Evolutionary conservation across 306 rosid genomes (phyloP), one percentile per base, ranked within the genome.

Genomic region (Myrica gale): DNA sequence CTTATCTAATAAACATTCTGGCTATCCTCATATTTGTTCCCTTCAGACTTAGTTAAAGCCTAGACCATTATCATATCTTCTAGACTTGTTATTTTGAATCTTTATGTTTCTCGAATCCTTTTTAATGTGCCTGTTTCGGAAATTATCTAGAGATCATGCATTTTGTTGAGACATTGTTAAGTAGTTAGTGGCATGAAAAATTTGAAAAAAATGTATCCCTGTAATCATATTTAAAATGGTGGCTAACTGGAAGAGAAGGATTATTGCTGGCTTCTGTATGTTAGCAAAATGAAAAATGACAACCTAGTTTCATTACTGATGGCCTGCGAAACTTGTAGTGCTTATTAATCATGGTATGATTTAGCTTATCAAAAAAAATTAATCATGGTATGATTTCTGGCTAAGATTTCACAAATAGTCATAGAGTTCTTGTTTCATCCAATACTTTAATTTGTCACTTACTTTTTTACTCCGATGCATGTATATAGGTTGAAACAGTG

Each of bases 401-500:
- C 42, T 3, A 19, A 42, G 45, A 62, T 12, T 71, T 47, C 54
- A 32, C 48, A 61, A 12, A 4, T 53, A 32, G 21, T 3, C 15
- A 21, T 6, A 45, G 5, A 11, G 5, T 20, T 51, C 54, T n/a
- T 50, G 74, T 69, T 21, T 16, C 12, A 41, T 37, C 51, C 23
- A 11, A 55, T 41, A 32, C 48, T 39, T 60, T 75, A 62, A 41
- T 46, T 19, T 43, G 52, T 57, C 45, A 67, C 71, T 53, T 71
- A 67, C 41, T 9, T 77, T 82, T 50, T 69, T 13, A 15, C 74
- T 42, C 71, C 78, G 71, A 48, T 77, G 37, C 56, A 13, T 76
- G 71, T 75, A 62, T 79, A 86, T 81, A 95, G 99, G 99, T 95
- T 73, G 99, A 95, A 85, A 95, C 99, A 9, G 96, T 95, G 75